Percentiles rank a stretch among this genome's conserved stretches.
Evolutionary conservation across 805 yeast genomes (phyloP).

Genomic region (Candida sanyiensis): DNA sequence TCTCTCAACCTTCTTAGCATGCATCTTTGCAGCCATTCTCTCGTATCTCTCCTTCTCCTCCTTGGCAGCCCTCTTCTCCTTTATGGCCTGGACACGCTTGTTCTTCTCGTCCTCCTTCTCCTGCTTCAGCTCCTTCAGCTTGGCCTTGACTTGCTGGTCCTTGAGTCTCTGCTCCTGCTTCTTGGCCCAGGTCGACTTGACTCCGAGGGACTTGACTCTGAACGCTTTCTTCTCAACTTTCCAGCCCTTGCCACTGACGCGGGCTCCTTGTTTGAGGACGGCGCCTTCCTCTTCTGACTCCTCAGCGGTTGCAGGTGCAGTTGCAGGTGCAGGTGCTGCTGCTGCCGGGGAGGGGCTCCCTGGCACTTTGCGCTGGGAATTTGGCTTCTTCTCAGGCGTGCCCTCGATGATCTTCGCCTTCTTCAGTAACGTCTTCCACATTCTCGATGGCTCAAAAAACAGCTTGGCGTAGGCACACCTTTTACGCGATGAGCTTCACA

Average conservation of each 20-base stretch:
- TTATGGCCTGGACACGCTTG: conserved; percentile 48
- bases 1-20: conserved; percentile 86
- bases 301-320: not conserved
- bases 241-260: conserved; percentile 50
- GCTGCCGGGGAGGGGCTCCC: not conserved
- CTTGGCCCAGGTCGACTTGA: conserved; percentile 55
- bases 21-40: conserved; percentile 78
- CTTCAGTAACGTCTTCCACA: conserved; percentile 1
- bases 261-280: conserved; percentile 15
- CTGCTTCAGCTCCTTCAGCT: conserved; percentile 65
- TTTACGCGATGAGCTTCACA: too few relatives aligned
- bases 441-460: too few relatives aligned
- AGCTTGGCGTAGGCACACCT: too few relatives aligned
- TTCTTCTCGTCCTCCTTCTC: conserved; percentile 64
- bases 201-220: conserved; percentile 56
- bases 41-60: conserved; percentile 89
- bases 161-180: conserved; percentile 62
- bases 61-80: conserved; percentile 68
- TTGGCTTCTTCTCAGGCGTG: not conserved
- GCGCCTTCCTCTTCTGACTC: not conserved
- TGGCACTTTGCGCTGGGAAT: not conserved
- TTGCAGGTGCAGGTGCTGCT: not conserved
- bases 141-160: conserved; percentile 61
- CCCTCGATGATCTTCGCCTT: not conserved
- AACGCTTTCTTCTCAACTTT: conserved; percentile 63